These are phyloP conservation scores for Kodamaea restingae DNA, from an alignment of 805 yeast species.

Conservation along the genomic window DNA sequence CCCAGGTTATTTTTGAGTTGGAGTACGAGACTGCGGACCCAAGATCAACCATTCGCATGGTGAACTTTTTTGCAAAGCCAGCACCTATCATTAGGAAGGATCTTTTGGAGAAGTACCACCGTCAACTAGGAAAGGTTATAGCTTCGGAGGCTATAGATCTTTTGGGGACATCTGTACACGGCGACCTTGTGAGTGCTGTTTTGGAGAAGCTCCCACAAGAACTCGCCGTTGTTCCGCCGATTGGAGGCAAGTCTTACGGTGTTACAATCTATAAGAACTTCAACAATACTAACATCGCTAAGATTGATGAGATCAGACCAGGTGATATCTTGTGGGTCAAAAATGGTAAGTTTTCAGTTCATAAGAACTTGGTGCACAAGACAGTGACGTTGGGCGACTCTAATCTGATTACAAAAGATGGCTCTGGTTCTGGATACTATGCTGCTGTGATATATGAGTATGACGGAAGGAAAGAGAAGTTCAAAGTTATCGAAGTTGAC, in stretches of 20 bases:
- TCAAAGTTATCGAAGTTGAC: constrained; percentile 61
- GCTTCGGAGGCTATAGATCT: constrained; percentile 31
- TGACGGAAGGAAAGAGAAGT: constrained; percentile 68
- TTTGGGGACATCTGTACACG: constrained; percentile 33
- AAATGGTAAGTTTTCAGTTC: constrained; percentile 69
- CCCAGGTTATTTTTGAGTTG: constrained; percentile 59
- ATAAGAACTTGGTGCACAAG: constrained; percentile 45
- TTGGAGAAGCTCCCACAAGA: constrained; percentile 15
- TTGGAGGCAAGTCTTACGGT: constrained; percentile 71
- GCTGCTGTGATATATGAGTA: constrained; percentile 64
- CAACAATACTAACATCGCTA: constrained; percentile 39
- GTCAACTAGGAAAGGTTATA: constrained; percentile 49
- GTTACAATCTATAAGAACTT: constrained; percentile 57
- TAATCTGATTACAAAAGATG: constrained; percentile 18
- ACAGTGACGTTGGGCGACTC: constrained; percentile 49
- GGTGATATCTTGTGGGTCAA: constrained; percentile 83
- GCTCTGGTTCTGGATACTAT: constrained; percentile 25
- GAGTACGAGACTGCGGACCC: constrained; percentile 56
- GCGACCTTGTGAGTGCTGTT: constrained; percentile 22
- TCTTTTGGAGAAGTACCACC: constrained; percentile 46
- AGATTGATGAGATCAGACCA: constrained; percentile 60
- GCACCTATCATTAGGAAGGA: constrained; percentile 47
- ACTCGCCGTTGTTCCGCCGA: constrained; percentile 42
- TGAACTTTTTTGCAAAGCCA: constrained; percentile 25
- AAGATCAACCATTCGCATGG: constrained; percentile 39